A percentile compares a stretch with the other conserved stretches of the same genome.
phyloP scores from a whole-genome alignment of 169 alveolate species.

The Haemoproteus tartakovskyi region DNA sequence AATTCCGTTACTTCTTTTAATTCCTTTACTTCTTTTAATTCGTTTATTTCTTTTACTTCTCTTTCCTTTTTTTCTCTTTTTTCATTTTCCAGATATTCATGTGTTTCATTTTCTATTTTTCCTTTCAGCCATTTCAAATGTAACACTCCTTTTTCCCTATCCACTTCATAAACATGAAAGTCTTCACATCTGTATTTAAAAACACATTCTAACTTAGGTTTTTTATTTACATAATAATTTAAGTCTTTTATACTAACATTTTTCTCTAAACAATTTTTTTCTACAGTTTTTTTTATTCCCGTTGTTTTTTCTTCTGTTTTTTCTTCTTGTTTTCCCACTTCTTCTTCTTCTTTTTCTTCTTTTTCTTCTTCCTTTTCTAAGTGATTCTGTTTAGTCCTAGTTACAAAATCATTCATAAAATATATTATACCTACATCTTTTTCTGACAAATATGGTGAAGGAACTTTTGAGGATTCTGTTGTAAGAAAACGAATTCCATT shows the following conservation, averaged over 20 bases:
- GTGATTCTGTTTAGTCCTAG: constrained; percentile 1
- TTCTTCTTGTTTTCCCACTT: too few species aligned
- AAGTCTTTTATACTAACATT: too few species aligned
- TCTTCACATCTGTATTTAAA: constrained; percentile 65
- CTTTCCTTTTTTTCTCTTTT: neutral
- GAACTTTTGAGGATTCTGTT: too few species aligned
- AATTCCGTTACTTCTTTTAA: neutral
- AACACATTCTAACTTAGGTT: constrained; percentile 13
- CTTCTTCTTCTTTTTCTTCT: too few species aligned
- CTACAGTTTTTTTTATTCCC: too few species aligned
- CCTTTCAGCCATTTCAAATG: constrained; percentile 17
- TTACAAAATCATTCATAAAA: constrained; percentile 37
- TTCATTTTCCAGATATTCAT: neutral
- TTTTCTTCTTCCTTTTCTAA: too few species aligned
- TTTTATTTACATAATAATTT: neutral
- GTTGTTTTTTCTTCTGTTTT: too few species aligned
- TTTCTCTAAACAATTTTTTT: too few species aligned
- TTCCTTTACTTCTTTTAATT: neutral
- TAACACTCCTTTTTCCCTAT: constrained; percentile 17
- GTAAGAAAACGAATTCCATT: too few species aligned
- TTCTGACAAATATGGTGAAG: constrained; percentile 20
- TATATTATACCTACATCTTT: constrained; percentile 48
- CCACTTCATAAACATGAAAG: constrained; percentile 64
- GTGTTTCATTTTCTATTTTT: neutral
- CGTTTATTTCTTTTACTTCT: neutral